Conservation (phyloP, 495 filamentous ascomycete species). For the Viridothelium virens region DNA sequence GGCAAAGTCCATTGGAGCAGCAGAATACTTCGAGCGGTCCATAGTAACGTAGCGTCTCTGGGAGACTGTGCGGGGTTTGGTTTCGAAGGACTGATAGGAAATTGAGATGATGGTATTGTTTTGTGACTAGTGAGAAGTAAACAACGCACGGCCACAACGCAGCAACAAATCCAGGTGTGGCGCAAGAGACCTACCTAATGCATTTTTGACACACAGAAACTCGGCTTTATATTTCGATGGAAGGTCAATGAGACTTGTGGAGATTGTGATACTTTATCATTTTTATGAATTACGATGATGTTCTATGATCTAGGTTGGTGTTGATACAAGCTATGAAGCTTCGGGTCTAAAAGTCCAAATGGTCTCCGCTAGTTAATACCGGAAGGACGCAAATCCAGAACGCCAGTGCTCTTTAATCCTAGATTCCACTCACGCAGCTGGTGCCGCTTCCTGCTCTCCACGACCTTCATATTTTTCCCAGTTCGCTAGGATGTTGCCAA, state of each 20-base stretch:
- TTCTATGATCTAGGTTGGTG: neutral
- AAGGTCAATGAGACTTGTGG: too few species aligned
- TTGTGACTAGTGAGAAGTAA: neutral
- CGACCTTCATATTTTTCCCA: conserved; percentile 61
- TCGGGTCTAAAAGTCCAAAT: neutral
- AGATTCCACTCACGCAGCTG: neutral
- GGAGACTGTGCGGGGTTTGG: neutral
- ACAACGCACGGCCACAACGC: conserved; percentile 7
- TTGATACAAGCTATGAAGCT: neutral
- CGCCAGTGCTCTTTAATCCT: neutral
- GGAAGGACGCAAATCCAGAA: neutral
- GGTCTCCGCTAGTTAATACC: neutral
- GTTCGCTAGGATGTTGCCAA: conserved; percentile 82
- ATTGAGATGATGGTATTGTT: neutral
- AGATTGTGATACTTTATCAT: too few species aligned
- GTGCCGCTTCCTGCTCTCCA: conserved; percentile 19
- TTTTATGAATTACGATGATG: too few species aligned
- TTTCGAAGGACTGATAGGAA: neutral
- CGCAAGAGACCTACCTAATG: neutral
- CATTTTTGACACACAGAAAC: neutral
- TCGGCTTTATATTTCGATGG: too few species aligned
- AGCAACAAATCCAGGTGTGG: neutral
- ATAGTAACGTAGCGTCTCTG: neutral
- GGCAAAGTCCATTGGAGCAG: conserved; percentile 59
- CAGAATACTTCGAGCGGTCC: conserved; percentile 6